phyloP scores from a whole-genome alignment of 116 monocot species.

The Posidonia oceanica region DNA sequence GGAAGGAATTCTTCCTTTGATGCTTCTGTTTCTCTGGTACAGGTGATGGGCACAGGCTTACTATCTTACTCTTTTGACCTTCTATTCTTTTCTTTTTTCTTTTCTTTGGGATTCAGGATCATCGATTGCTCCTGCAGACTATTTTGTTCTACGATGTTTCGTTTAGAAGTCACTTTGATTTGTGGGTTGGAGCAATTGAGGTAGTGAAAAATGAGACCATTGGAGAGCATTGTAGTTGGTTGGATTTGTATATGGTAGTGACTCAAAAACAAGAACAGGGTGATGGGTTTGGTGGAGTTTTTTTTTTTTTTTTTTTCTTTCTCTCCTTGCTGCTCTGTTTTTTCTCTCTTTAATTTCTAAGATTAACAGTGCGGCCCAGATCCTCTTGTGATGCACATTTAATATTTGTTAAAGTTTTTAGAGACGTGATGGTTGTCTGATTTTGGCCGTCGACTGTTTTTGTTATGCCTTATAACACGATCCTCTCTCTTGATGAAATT shows the following conservation, averaged over 20 bases:
- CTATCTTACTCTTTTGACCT: background rate
- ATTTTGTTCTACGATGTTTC: background rate
- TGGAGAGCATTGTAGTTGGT: background rate
- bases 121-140: background rate
- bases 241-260: slow-evolving; percentile 1
- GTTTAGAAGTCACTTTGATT: background rate
- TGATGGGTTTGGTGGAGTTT: background rate
- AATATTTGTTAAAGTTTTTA: too few species aligned
- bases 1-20: background rate
- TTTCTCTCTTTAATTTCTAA: too few species aligned
- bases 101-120: background rate
- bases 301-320: background rate
- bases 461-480: too few species aligned
- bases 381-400: too few species aligned
- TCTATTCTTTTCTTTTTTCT: background rate
- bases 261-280: background rate
- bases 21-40: background rate
- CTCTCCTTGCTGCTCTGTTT: background rate
- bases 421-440: too few species aligned
- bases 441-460: too few species aligned
- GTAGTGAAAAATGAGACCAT: too few species aligned
- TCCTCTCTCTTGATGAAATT: too few species aligned
- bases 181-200: background rate
- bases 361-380: too few species aligned
- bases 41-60: background rate